Base-by-base conservation (phyloP, 345 rosid genomes). In the Brassica carinata region DNA sequence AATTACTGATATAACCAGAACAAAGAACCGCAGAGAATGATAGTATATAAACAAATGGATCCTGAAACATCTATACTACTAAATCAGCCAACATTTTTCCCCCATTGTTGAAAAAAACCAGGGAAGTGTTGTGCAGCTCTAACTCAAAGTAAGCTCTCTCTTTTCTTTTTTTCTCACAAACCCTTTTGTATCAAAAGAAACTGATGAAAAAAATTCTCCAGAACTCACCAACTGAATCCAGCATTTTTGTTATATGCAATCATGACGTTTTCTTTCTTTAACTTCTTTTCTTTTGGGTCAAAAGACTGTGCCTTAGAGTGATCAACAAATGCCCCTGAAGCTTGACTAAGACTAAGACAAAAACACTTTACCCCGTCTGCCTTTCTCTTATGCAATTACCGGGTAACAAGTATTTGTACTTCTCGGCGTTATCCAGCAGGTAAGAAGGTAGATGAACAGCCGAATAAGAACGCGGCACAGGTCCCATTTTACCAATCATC, bases 401-500 rank as follows among this genome's bases (percentile, higher is more conserved):
- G 1, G 98, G 98, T 83, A 94, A 86, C 63, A 92, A 84, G 82
- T 84, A 91, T 57, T 80, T 91, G 80, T 89, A 92, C 71, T 86
- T 70, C 70, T 90, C 91, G 0, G 94, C 90, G 30, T 91, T 87
- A 58, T 90, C 85, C 84, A 94, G 82, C 76, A 94, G 71, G 81
- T 76, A 86, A 4, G 86, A 83, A 66, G 98, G 98, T 59, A 94
- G 94, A 83, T 94, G 89, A 72, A 92, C 92, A 0, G 93, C 98
- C 18, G 98, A 91, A 74, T 83, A 90, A 15, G 94, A 87, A 17
- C 43, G 91, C 19, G 95, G 98, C 19, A 94, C 86, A 40, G 94
- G 89, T 51, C 97, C 97, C 94, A 92, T 85, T 86, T 90, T 94
- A 73, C 95, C 91, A 6, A 94, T 92, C 13, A 94, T 90, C 72